Conservation (phyloP, 208 protist genomes). For the Entamoeba dispar region DNA sequence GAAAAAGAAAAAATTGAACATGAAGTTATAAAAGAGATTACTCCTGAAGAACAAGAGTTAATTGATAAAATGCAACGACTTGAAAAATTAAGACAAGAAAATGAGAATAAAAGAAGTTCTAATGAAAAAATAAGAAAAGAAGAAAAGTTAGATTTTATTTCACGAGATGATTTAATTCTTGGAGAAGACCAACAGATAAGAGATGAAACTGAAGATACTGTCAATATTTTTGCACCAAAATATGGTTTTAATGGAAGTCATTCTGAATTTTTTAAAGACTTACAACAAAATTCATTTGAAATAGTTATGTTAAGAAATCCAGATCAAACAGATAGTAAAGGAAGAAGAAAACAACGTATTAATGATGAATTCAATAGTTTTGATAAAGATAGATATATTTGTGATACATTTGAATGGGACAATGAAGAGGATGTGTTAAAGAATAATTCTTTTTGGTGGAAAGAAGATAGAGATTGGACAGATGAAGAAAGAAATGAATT, state of each 20-base stretch:
- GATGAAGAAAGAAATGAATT: background rate
- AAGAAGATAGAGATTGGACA: background rate
- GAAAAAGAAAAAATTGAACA: background rate
- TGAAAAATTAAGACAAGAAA: background rate
- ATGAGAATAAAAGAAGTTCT: background rate
- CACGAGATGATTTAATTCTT: background rate
- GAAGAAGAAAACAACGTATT: background rate
- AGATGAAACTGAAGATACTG: background rate
- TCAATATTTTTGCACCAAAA: background rate
- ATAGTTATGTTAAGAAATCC: background rate
- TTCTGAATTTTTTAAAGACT: background rate
- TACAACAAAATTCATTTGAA: background rate
- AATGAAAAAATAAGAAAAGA: background rate
- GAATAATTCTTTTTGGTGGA: background rate
- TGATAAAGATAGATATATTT: background rate
- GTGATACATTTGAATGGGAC: background rate
- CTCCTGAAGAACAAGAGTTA: background rate
- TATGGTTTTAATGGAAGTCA: background rate
- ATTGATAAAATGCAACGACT: background rate
- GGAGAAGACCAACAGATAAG: background rate
- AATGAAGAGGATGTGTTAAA: background rate
- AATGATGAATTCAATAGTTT: background rate
- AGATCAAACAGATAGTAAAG: background rate
- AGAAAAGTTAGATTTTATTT: background rate
- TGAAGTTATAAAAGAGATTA: background rate